A percentile compares a stretch with the other conserved stretches of the same genome.
Evolutionary conservation across 805 yeast species (phyloP).

Genomic region (Yamadazyma nakazawae): DNA sequence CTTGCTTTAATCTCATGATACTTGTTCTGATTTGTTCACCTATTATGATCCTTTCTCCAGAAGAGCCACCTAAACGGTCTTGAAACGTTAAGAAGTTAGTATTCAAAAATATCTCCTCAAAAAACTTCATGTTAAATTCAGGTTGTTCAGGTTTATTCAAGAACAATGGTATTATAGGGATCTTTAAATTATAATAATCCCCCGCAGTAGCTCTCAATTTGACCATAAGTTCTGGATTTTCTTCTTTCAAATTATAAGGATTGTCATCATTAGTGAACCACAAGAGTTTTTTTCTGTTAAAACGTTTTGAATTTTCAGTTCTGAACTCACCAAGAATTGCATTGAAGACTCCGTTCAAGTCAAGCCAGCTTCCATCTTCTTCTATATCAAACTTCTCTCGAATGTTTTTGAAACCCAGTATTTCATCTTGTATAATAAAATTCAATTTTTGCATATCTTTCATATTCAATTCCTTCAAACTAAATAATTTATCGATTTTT

Average conservation of each 20-base stretch:
- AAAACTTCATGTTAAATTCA: conserved; percentile 40
- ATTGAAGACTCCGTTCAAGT: conserved; percentile 42
- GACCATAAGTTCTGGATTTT: conserved; percentile 35
- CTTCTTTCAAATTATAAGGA: conserved; percentile 45
- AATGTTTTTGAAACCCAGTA: conserved; percentile 8
- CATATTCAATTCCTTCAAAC: conserved; percentile 53
- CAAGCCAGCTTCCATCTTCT: neutral
- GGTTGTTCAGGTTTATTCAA: conserved; percentile 31
- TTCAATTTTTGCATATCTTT: conserved; percentile 55
- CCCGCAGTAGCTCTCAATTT: conserved; percentile 54
- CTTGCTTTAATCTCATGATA: conserved; percentile 56
- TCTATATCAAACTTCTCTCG: conserved; percentile 12
- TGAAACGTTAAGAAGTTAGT: conserved; percentile 37
- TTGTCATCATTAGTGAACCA: conserved; percentile 73
- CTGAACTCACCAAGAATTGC: conserved; percentile 55
- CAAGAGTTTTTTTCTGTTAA: conserved; percentile 57
- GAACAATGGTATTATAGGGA: conserved; percentile 63
- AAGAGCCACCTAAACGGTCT: neutral
- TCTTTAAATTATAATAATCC: conserved; percentile 54
- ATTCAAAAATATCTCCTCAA: conserved; percentile 54
- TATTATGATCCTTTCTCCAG: conserved; percentile 17
- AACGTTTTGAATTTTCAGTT: conserved; percentile 35
- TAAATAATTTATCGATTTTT: conserved; percentile 50
- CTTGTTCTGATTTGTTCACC: conserved; percentile 43
- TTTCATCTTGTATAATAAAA: conserved; percentile 47